These are phyloP conservation scores for Apophysomyces variabilis DNA, from an alignment of 371 early-diverging fungal species.

Conservation along the genomic window DNA sequence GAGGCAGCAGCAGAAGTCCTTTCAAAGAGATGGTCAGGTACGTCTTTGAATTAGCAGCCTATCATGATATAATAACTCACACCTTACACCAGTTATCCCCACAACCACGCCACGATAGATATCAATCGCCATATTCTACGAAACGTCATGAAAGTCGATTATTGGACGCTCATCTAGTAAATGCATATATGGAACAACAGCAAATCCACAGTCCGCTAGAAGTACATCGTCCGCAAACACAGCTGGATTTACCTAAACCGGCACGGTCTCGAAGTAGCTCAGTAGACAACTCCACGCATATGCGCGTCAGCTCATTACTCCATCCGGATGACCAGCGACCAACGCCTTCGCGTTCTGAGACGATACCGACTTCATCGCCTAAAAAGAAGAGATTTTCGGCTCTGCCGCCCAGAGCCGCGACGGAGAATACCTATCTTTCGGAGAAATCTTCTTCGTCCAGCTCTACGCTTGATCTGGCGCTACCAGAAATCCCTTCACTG, in stretches of 20 bases:
- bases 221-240: neutral
- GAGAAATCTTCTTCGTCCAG: conserved; percentile 16
- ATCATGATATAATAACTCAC: neutral
- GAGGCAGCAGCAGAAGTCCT: conserved; percentile 20
- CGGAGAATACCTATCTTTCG: neutral
- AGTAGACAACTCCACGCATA: conserved; percentile 23
- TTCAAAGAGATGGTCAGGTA: neutral
- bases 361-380: conserved; percentile 15
- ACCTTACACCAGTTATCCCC: neutral
- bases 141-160: conserved; percentile 4
- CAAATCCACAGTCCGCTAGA: neutral
- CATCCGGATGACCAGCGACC: conserved; percentile 8
- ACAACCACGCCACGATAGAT: neutral
- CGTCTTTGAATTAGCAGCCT: neutral
- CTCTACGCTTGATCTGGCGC: conserved; percentile 24
- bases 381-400: conserved; percentile 18
- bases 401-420: conserved; percentile 12
- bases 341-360: conserved; percentile 25
- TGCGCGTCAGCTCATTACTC: conserved; percentile 16
- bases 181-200: conserved; percentile 2
- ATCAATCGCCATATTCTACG: neutral
- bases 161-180: neutral
- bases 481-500: conserved; percentile 31
- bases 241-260: conserved; percentile 20
- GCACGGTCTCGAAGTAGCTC: conserved; percentile 39